Base-by-base conservation (phyloP, 176 grass and related monocot species). In the Eremochloa ophiuroides region DNA sequence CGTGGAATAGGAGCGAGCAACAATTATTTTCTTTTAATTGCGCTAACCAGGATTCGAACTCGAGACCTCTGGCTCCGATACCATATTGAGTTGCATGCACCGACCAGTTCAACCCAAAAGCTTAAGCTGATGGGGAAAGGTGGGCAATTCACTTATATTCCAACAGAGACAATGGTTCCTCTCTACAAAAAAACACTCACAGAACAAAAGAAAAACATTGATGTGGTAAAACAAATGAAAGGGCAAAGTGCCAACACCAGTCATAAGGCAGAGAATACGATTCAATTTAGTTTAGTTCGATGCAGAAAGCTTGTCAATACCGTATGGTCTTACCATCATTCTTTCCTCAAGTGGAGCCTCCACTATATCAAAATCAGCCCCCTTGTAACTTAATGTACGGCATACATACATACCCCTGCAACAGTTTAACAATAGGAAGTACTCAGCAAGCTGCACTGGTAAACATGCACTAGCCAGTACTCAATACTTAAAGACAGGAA, bases 361-460 rank as follows among this genome's bases (percentile, higher is more conserved):
- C 82, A 95, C 84, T 59, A 93, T 91, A 93, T 99, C 93, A 85
- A 99, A 99, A 77, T 99, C 93, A 73, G 74, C 87, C 29, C 88
- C 96, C 41, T 99, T 93, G 82, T 95, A 99, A 88, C 96, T 99
- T 84, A 99, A 82, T 12, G 96, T 95, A 43, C 96, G 96, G 38
- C 96, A 99, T 55, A 99, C 83, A 80, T 99, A 99, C 96, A 99
- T 99, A 77, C 96, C 96, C 87, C 96, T 99, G 88, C 27, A 87
- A 38, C 47, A 87, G 77, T 86, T 79, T 71, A 65, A 78, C 29
- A 7, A 68, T 81, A 86, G 34, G 34, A 9, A 38, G 37, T 30
- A 82, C 34, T 85, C 66, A 82, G 60, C 46, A 85, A 72, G 71
- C 42, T 18, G 76, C 33, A 66, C 35, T 29, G 66, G 79, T 33